phyloP scores from a whole-genome alignment of 1,284 basidiomycete species.

The Rhizoctonia solani region DNA sequence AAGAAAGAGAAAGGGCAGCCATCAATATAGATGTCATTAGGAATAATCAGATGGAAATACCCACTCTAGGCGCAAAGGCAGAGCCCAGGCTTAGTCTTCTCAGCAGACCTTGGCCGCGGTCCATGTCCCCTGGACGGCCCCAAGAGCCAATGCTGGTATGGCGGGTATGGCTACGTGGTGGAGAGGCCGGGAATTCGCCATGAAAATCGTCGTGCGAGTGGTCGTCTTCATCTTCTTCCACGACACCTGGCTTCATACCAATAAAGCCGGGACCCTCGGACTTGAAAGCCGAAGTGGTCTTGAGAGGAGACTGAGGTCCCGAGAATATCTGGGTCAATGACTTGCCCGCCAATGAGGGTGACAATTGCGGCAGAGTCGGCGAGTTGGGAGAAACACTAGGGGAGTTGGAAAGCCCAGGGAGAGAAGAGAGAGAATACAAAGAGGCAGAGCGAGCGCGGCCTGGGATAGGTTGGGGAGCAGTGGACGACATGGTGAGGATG shows the following conservation, averaged over 20 bases:
- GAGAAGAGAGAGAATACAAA: constrained; percentile 24
- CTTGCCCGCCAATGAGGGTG: constrained; percentile 24
- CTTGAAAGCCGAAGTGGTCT: too few relatives aligned
- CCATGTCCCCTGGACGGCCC: constrained; percentile 2
- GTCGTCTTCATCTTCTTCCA: constrained; percentile 33
- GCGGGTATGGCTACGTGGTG: constrained; percentile 26
- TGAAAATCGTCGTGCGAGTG: constrained; percentile 26
- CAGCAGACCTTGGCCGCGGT: constrained; percentile 24
- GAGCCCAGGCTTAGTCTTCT: constrained; percentile 21
- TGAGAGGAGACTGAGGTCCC: constrained; percentile 23
- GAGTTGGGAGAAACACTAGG: constrained; percentile 20
- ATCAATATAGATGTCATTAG: constrained; percentile 2
- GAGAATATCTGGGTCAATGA: constrained; percentile 30
- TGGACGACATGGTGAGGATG: constrained; percentile 15
- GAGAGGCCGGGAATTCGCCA: constrained; percentile 20
- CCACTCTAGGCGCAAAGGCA: constrained; percentile 27
- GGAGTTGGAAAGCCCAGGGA: constrained; percentile 9
- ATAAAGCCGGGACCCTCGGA: not conserved
- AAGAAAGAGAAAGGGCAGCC: not conserved
- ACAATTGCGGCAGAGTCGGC: constrained; percentile 28
- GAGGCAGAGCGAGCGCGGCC: constrained; percentile 17
- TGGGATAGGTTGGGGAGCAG: not conserved
- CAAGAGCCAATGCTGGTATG: constrained; percentile 15
- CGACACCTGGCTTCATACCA: not conserved
- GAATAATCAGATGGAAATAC: not conserved